Conservation (phyloP, 768 basidiomycete species). For the Dacryopinax primogenitus region DNA sequence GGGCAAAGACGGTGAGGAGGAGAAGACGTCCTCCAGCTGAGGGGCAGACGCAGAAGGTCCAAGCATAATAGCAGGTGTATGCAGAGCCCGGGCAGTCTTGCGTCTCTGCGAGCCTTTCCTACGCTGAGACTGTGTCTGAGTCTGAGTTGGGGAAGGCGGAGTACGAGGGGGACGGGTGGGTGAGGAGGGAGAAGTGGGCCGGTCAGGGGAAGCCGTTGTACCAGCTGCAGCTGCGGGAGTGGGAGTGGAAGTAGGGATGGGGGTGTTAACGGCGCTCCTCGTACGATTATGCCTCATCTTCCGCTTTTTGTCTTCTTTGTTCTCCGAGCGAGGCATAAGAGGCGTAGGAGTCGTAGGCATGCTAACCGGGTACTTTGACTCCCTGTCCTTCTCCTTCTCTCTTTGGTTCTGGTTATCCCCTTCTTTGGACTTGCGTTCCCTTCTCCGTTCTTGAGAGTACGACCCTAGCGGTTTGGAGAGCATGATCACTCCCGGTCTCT, state of each 20-base stretch:
- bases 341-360: background rate
- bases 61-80: background rate
- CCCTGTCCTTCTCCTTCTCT: background rate
- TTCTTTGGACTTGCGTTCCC: background rate
- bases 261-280: constrained; percentile 4
- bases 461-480: background rate
- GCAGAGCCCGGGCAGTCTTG: background rate
- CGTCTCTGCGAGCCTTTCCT: constrained; percentile 1
- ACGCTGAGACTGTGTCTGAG: background rate
- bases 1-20: background rate
- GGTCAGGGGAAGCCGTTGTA: background rate
- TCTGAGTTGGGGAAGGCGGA: background rate
- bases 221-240: background rate
- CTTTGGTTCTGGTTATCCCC: no score
- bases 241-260: no score
- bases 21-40: background rate
- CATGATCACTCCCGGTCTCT: constrained; percentile 6
- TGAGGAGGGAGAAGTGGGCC: background rate
- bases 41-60: background rate
- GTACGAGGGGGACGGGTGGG: background rate
- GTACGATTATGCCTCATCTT: background rate
- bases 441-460: background rate
- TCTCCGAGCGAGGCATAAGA: background rate
- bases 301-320: background rate
- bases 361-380: background rate